Percentiles rank a stretch among this genome's conserved stretches.
These are phyloP conservation scores for Tephrocybe sp. DNA, from an alignment of 768 basidiomycete genomes.

Conservation along the genomic window DNA sequence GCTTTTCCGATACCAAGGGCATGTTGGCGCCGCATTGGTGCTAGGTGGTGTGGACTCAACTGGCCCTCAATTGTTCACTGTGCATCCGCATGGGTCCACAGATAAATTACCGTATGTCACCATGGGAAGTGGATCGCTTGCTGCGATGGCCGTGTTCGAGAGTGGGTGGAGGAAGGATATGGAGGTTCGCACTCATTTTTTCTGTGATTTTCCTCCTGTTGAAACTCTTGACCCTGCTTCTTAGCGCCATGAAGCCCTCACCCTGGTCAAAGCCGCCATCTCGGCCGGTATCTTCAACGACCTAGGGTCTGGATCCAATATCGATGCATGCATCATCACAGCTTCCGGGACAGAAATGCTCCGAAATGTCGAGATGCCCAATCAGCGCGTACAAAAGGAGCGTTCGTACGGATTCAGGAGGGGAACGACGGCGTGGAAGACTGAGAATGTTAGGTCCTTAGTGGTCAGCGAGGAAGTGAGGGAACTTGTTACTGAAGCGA, in stretches of 20 bases:
- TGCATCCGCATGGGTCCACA: conserved; percentile 95
- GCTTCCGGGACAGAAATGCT: conserved; percentile 86
- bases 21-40: conserved; percentile 93
- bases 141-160: conserved; percentile 99
- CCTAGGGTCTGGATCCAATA: conserved; percentile 96
- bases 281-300: conserved; percentile 99
- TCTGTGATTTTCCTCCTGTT: neutral
- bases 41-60: conserved; percentile 95
- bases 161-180: conserved; percentile 78
- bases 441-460: conserved; percentile 69
- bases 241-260: conserved; percentile 78
- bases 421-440: conserved; percentile 89
- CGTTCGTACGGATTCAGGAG: conserved; percentile 68
- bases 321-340: conserved; percentile 96
- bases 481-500: conserved; percentile 50
- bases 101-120: conserved; percentile 99
- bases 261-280: conserved; percentile 82
- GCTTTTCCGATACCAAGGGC: conserved; percentile 93
- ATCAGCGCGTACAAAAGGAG: conserved; percentile 79
- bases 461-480: conserved; percentile 71
- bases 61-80: conserved; percentile 93
- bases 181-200: conserved; percentile 49
- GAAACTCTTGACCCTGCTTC: neutral
- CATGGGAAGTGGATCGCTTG: conserved; percentile 95
- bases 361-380: conserved; percentile 91